These are phyloP conservation scores for Alternaria atra DNA, from an alignment of 2,329 filamentous ascomycete species.

Conservation along the genomic window DNA sequence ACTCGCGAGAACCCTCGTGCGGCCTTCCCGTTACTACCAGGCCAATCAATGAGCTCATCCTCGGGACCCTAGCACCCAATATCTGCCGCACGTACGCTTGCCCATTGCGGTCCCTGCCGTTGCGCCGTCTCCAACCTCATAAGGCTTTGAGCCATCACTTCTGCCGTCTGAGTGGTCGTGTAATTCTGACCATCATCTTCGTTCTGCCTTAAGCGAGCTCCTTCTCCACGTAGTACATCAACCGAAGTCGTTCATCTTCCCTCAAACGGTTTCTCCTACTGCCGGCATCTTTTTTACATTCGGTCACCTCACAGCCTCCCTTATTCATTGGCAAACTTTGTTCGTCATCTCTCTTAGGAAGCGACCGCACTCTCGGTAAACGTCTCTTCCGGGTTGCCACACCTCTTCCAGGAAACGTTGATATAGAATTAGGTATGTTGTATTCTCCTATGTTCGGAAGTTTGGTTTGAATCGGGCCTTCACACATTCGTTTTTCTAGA, in stretches of 20 bases:
- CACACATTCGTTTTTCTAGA: conserved; percentile 32
- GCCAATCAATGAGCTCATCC: conserved; percentile 34
- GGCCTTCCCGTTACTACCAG: conserved; percentile 40
- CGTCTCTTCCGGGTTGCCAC: conserved; percentile 46
- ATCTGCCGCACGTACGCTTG: conserved; percentile 37
- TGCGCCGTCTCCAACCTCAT: conserved; percentile 44
- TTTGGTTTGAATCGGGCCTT: conserved; percentile 16
- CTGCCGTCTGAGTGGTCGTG: conserved; percentile 46
- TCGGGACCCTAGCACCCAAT: conserved; percentile 32
- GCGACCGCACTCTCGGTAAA: conserved; percentile 41
- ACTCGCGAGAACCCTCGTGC: conserved; percentile 40
- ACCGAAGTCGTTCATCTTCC: conserved; percentile 47
- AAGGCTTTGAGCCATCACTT: conserved; percentile 40
- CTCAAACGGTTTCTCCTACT: conserved; percentile 37
- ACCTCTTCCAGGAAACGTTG: conserved; percentile 27
- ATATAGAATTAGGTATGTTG: conserved; percentile 50
- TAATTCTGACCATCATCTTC: conserved; percentile 48
- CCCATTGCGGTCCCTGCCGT: conserved; percentile 37
- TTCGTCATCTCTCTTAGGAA: conserved; percentile 28
- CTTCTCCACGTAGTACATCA: conserved; percentile 38
- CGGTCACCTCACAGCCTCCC: conserved; percentile 38
- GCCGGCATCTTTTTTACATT: conserved; percentile 49
- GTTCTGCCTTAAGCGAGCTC: conserved; percentile 51
- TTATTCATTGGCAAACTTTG: conserved; percentile 45
- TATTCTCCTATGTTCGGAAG: conserved; percentile 23